Base-by-base conservation (phyloP, 2,329 filamentous ascomycete species). In the Parasarocladium wereldwijsianum region DNA sequence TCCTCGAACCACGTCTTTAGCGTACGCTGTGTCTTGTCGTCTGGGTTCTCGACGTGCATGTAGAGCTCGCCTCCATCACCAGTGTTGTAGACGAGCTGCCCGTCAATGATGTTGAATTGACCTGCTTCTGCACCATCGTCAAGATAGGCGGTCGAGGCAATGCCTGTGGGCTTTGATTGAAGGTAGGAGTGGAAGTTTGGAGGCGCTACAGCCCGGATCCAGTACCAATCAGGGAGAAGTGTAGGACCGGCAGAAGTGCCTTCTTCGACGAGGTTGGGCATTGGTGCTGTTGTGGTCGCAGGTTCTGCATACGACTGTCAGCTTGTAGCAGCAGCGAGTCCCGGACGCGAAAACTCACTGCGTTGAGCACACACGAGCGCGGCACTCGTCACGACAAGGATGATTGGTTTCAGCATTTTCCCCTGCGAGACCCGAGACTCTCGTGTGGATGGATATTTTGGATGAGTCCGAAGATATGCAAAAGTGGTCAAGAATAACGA, bases 121-220 rank as follows among this genome's bases (percentile, higher is more conserved):
- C 69, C 69, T 0, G 69, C 70, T 2, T 60, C 64, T 5, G 52
- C 60, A 47, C 62, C 57, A 35, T 54, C 56, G 26, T 58, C 59
- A 32, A 74, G 54, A 17, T 70, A 50, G 2, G 68, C 68, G 16
- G 52, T 48, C 8, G 64, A 62, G 2, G 62, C 46, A 0, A 53
- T 36, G 36, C 55, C 52, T 27, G 54, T 43, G 2, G 60, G 56
- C 20, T 51, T 49, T 7, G 62, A 62, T 47, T 68, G 62, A 3
- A 68, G 52, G 42, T 67, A 68, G 36, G 58, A 61, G 50, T 66
- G 64, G 46, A 60, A 73, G 47, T 73, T 72, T 21, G 69, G 69
- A 1, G 58, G 46, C 17, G 55, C 62, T 3, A 73, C 67, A 1
- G 62, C 66, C 6, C 69, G 64, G 39, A 74, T 64, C 65, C 66